Evolutionary conservation across 805 yeast species (phyloP).

Genomic region (Saccharomycopsis schoenii): DNA sequence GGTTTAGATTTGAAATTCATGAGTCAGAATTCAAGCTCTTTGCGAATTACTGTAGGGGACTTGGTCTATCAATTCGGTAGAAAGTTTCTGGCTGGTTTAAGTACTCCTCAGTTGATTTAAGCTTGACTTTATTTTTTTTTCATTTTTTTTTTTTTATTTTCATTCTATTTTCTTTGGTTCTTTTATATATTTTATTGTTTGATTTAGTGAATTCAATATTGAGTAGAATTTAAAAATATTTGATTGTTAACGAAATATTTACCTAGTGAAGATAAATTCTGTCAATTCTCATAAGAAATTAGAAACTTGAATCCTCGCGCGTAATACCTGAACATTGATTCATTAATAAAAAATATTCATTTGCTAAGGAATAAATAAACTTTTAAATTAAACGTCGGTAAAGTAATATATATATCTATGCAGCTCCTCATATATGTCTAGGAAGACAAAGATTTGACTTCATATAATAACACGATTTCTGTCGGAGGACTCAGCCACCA

Average conservation of each 20-base stretch:
- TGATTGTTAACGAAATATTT: no score
- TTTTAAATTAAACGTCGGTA: no score
- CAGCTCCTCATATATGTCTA: neutral
- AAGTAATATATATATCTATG: neutral
- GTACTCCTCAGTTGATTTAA: neutral
- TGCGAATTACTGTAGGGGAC: neutral
- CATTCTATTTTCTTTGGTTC: neutral
- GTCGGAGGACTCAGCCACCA: slow-evolving; percentile 74
- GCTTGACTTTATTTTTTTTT: neutral
- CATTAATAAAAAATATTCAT: no score
- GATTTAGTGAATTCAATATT: neutral
- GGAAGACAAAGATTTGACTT: slow-evolving; percentile 39
- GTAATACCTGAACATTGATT: no score
- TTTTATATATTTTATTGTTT: neutral
- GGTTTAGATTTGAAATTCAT: neutral
- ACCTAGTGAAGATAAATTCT: no score
- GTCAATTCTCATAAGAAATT: no score
- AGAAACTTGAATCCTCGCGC: no score
- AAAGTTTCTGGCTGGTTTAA: neutral
- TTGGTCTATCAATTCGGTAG: neutral
- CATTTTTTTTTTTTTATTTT: neutral
- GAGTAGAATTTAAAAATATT: no score
- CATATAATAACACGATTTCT: slow-evolving; percentile 75
- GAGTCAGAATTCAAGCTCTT: neutral
- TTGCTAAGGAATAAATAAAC: no score